Conservation (phyloP, 169 alveolate species). For the Eimeria sp. region DNA sequence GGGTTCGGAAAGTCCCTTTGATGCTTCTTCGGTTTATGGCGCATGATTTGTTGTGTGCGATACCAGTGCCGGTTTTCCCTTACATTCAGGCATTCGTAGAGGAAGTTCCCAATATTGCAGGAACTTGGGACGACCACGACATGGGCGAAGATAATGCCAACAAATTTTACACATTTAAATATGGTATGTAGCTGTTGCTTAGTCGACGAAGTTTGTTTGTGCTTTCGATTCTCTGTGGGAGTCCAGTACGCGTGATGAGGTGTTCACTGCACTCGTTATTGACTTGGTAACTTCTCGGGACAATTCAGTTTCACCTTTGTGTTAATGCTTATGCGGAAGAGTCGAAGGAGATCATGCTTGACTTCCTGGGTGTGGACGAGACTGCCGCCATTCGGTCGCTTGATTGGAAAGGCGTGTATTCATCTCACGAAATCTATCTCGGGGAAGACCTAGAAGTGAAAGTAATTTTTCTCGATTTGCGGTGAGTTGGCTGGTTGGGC, state of each 20-base stretch:
- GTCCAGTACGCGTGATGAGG: neutral
- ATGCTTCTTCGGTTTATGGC: neutral
- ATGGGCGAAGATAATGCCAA: constrained; percentile 79
- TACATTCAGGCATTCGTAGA: constrained; percentile 30
- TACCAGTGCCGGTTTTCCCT: neutral
- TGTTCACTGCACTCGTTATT: neutral
- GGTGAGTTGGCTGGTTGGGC: constrained; percentile 1
- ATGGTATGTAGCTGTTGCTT: constrained; percentile 43
- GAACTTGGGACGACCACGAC: constrained; percentile 81
- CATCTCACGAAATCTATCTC: constrained; percentile 25
- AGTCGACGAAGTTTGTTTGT: neutral
- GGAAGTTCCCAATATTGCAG: constrained; percentile 49
- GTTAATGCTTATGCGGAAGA: neutral
- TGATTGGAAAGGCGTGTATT: constrained; percentile 67
- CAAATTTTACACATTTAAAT: constrained; percentile 48
- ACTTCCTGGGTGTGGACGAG: constrained; percentile 61
- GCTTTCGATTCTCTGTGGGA: neutral
- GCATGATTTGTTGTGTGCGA: neutral
- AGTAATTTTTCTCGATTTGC: constrained; percentile 49
- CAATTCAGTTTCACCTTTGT: neutral
- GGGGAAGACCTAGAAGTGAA: constrained; percentile 63
- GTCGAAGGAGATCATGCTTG: constrained; percentile 56
- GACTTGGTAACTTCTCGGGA: neutral
- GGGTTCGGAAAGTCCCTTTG: neutral
- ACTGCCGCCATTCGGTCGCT: constrained; percentile 59